phyloP scores from a whole-genome alignment of 1,139 yeast species.

The Yamadazyma epiphylla region DNA sequence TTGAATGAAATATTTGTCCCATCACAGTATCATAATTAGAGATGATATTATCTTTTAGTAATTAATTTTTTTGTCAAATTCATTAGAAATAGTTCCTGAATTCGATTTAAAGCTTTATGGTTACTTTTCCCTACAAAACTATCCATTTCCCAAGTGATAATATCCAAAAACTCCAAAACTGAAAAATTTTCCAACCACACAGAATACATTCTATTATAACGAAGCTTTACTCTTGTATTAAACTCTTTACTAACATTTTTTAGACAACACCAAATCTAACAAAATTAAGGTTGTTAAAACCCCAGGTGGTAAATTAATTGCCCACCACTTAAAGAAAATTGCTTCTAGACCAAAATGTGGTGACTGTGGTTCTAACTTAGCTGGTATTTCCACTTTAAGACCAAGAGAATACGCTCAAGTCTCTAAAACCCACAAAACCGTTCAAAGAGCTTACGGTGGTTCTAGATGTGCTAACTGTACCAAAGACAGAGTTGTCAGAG shows the following conservation, averaged over 20 bases:
- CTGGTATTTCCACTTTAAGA: conserved; percentile 92
- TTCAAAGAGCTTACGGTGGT: conserved; percentile 99
- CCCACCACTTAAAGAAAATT: conserved; percentile 94
- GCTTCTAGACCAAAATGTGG: conserved; percentile 98
- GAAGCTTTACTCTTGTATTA: background rate
- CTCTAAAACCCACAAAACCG: conserved; percentile 96
- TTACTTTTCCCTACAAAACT: no score
- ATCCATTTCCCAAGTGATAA: background rate
- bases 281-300: conserved; percentile 99
- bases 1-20: no score
- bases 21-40: no score
- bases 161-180: background rate
- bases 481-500: conserved; percentile 97
- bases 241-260: conserved; percentile 35
- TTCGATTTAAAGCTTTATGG: no score
- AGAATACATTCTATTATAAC: no score
- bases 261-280: conserved; percentile 99
- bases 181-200: no score
- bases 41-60: no score
- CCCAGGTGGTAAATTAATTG: conserved; percentile 98
- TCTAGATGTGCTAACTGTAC: conserved; percentile 98
- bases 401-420: conserved; percentile 96
- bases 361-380: conserved; percentile 91
- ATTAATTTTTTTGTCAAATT: no score
- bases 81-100: no score